Evolutionary conservation across 2,329 filamentous ascomycete genomes (phyloP), one percentile per base, ranked within the genome.

Genomic region (Sporothrix humicola): DNA sequence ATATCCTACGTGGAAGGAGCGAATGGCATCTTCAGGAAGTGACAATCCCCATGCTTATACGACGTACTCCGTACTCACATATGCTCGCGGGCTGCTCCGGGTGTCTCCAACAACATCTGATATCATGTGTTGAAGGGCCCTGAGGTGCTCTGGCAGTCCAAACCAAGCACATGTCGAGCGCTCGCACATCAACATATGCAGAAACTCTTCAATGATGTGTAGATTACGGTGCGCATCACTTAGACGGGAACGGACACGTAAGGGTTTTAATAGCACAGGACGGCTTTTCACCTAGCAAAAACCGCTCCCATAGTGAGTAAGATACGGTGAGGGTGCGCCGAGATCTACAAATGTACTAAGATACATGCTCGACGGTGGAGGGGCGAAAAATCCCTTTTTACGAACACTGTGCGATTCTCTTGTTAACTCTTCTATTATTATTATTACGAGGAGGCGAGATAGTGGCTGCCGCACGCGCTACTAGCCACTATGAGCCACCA

Each of bases 361-460:
- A 37, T 37, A 37, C 31, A 37, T 42, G 37, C 3, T 46, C n/a
- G 59, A 61, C 12, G 37, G 20, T n/a, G 61, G 42, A 52, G 52
- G 50, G 66, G 68, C 12, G n/a, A 66, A 68, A n/a, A 68, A 20
- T 17, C 68, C 68, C 52, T n/a, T 46, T 70, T 70, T 46, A 58
- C 52, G 31, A 46, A 46, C 31, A 61, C 31, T 37, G 31, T 37
- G 7, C 31, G 31, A 37, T 37, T 37, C 31, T 37, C 4, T 37
- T 37, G 31, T 37, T 37, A 42, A 46, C 15, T 63, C 7, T 48
- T 54, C 26, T 69, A 58, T 46, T 44, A 26, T 26, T 69, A 52
- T 59, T 70, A 59, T 58, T 58, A 70, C 52, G 68, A 59, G 52
- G 68, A 54, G 48, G 48, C 31, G 15, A 52, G 20, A 65, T 52